Conservation (phyloP, 169 alveolate genomes). For the Cryptosporidium viatorum region DNA sequence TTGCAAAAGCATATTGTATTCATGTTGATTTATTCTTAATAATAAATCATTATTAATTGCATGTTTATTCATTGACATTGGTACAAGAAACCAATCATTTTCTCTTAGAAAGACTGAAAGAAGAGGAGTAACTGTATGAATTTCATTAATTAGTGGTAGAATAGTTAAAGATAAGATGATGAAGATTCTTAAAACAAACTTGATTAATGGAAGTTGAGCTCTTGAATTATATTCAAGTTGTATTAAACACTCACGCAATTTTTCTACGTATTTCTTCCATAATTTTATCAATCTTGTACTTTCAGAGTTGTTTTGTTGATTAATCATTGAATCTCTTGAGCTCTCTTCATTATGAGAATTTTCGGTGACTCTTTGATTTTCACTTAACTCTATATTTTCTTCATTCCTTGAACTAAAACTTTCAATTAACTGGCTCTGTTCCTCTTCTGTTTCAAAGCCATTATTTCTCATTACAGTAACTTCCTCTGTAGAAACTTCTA, state of each 20-base stretch:
- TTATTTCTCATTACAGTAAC: neutral
- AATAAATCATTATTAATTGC: slow-evolving; percentile 36
- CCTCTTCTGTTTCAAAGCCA: neutral
- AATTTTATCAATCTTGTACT: neutral
- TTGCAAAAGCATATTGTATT: slow-evolving; percentile 1
- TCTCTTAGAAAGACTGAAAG: slow-evolving; percentile 42
- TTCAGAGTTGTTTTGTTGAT: neutral
- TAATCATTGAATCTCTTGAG: no score
- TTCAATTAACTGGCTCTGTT: neutral
- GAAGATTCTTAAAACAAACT: slow-evolving; percentile 39
- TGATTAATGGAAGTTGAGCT: slow-evolving; percentile 34
- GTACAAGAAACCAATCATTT: slow-evolving; percentile 45
- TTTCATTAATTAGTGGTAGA: slow-evolving; percentile 48
- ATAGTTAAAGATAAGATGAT: slow-evolving; percentile 33
- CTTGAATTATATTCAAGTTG: slow-evolving; percentile 39
- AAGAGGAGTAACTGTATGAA: slow-evolving; percentile 45
- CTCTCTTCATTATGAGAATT: neutral
- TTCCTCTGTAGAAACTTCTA: neutral
- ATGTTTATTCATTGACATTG: slow-evolving; percentile 33
- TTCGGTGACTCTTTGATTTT: neutral
- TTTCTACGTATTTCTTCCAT: neutral
- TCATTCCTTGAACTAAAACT: neutral
- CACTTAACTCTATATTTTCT: slow-evolving; percentile 5
- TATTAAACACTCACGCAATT: neutral
- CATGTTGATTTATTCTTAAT: slow-evolving; percentile 37